Base-by-base conservation (phyloP, 2,329 filamentous ascomycete genomes). In the Cordyceps pruinosa region DNA sequence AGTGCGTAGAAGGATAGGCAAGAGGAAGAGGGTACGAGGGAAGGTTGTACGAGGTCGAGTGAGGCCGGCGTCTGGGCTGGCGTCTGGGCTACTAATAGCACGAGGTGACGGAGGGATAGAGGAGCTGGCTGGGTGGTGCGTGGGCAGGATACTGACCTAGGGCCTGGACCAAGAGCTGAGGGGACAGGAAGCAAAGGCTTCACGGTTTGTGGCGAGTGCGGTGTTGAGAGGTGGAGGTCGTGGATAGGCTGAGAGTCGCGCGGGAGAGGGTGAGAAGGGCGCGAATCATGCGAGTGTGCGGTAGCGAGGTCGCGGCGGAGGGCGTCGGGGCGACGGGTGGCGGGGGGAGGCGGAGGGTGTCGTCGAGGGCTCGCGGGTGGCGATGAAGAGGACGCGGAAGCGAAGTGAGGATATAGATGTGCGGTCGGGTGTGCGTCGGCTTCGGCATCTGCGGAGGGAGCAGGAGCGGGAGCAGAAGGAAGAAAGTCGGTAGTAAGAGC, bases 371-470 rank as follows among this genome's bases (percentile, higher is more conserved):
- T 52, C 12, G 34, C 7, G 6, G 53, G 45, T 21, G 53, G 35
- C 44, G 53, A 56, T 5, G 44, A 56, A 13, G 44, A n/a, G 53
- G 48, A 48, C 44, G 53, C 48, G 10, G 44, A 56, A 13, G 44
- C 25, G 53, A 48, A 48, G 9, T 56, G 53, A 12, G 19, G n/a
- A 15, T 48, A 49, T 5, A 26, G 45, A 46, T 30, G 52, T 37
- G 32, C 32, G 32, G 45, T 28, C 19, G 32, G 25, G 9, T 54
- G 45, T 19, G 41, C 4, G 41, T 46, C 51, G 37, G 17, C 41
- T 17, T 55, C 23, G 42, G 32, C 52, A 21, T 57, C 45, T 35
- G 28, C 23, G 21, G 34, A 19, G 9, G 47, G 9, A 13, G n/a
- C 39, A 41, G 19, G 34, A 35, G 35, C 21, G 45, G 26, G 35